Evolutionary conservation across 371 early-diverging fungal genomes (phyloP), one percentile per base, ranked within the genome.

Genomic region (Syncephalis plumigaleata): DNA sequence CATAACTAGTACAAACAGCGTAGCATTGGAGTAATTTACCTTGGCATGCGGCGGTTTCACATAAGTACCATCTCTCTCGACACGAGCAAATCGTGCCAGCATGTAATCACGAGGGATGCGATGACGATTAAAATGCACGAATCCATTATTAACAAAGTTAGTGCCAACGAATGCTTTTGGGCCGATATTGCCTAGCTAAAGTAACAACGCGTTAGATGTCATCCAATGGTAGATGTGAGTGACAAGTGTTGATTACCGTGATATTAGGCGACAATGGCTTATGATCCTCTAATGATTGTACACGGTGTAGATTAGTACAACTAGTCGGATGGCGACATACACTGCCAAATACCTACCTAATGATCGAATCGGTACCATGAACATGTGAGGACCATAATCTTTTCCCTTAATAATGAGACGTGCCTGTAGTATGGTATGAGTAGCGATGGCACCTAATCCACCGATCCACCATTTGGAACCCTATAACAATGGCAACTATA

Each of bases 391-490:
- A 47, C 89, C 89, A 57, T 85, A 78, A 46, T 69, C 59, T 60
- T 82, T 79, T 43, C 78, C 79, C 48, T 75, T 71, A 45, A 87
- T 78, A 25, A 82, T 68, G 20, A 87, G 73, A 59, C 80, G 81
- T 17, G 89, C 89, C 63, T 77, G 79, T 22, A 82, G 84, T 17
- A 81, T 63, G 39, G 79, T 65, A 55, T 88, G 89, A 3, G 88
- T 85, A 46, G 89, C 88, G 26, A 79, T 75, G 51, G 85, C 82
- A 70, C 85, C 86, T 0, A 81, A 66, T 27, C 91, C 89, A 52
- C 95, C 95, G 54, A 92, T 90, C 95, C 95, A 94, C 93, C 91
- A 92, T 70, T 87, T 93, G 49, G 93, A 86, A 23, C 92, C 81
- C 4, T 48, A 49, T 18, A 47, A 37, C 4, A 44, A 23, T 1